Evolutionary conservation across 306 rosid genomes (phyloP).

Genomic region (Arachis hypogaea): DNA sequence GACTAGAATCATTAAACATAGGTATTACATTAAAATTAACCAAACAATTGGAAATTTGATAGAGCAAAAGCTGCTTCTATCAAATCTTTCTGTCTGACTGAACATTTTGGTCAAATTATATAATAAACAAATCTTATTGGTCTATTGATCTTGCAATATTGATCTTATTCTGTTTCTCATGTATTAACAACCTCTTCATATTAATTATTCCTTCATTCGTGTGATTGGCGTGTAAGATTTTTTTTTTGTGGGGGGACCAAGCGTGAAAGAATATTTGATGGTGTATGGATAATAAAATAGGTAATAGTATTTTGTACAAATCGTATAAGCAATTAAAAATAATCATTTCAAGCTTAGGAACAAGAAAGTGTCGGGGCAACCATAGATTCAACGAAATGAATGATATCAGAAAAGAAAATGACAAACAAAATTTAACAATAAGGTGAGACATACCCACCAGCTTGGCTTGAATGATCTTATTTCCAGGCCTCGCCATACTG

Average conservation of each 20-base stretch:
- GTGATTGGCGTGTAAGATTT: no score
- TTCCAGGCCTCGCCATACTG: constrained; percentile 61
- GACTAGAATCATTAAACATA: constrained; percentile 7
- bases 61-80: neutral
- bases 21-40: neutral
- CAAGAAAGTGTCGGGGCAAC: neutral
- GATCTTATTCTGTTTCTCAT: constrained; percentile 18
- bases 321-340: no score
- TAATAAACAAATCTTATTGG: neutral
- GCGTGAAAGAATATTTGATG: no score
- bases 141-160: neutral
- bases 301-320: no score
- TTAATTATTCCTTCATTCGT: neutral
- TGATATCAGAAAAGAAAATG: neutral
- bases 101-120: neutral
- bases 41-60: neutral
- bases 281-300: no score
- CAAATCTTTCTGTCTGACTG: neutral
- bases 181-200: neutral
- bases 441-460: constrained; percentile 89
- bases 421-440: neutral
- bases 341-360: no score
- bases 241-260: no score
- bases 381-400: constrained; percentile 24
- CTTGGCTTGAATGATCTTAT: constrained; percentile 83